These are phyloP conservation scores for Hypoxylon sp. DNA, from an alignment of 2,329 filamentous ascomycete genomes.

Conservation along the genomic window DNA sequence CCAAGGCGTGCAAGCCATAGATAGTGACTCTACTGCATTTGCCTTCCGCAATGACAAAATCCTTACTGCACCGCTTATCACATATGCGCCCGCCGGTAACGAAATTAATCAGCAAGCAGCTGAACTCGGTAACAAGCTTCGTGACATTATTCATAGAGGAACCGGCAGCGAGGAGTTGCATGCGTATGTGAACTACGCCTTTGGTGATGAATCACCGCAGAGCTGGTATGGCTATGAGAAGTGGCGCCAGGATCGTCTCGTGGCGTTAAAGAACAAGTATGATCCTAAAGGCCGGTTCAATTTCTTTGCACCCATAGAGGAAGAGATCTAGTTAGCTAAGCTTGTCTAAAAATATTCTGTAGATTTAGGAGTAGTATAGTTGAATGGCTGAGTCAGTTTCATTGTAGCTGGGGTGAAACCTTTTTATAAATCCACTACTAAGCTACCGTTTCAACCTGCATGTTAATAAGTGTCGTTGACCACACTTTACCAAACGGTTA, in stretches of 20 bases:
- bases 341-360: no score
- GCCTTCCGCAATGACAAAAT: slow-evolving; percentile 39
- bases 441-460: no score
- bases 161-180: slow-evolving; percentile 54
- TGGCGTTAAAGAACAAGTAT: slow-evolving; percentile 63
- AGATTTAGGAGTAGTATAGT: no score
- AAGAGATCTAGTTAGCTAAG: not conserved
- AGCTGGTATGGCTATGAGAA: slow-evolving; percentile 65
- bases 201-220: slow-evolving; percentile 61
- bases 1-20: slow-evolving; percentile 44
- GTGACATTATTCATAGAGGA: slow-evolving; percentile 20
- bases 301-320: slow-evolving; percentile 8
- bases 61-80: slow-evolving; percentile 47
- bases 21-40: slow-evolving; percentile 39
- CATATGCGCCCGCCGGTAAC: slow-evolving; percentile 48
- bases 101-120: slow-evolving; percentile 50
- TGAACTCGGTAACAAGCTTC: slow-evolving; percentile 2
- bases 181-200: slow-evolving; percentile 68
- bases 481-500: no score
- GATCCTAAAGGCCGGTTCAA: slow-evolving; percentile 58
- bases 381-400: no score
- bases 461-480: no score
- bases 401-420: no score
- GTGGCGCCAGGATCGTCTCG: slow-evolving; percentile 64
- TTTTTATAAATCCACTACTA: no score